Base-by-base conservation (phyloP, 2,329 filamentous ascomycete species). In the Colletotrichum sp. region DNA sequence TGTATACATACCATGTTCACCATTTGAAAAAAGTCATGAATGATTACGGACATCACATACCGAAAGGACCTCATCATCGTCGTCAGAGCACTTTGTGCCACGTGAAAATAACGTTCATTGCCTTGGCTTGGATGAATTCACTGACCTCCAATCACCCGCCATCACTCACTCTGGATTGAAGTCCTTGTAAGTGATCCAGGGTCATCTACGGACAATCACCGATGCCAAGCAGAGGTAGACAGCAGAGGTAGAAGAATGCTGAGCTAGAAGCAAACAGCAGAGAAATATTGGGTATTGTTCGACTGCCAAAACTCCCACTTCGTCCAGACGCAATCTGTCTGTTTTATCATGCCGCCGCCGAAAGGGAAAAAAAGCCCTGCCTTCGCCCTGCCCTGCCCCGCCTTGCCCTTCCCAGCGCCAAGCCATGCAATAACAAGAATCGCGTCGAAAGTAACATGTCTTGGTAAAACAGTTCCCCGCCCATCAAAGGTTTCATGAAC, bases 1-100 rank as follows among this genome's bases (percentile, higher is more conserved):
- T 74, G 64, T 74, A 74, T 62, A 73, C 74, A 71, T 77, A 75
- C 66, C 71, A 75, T 49, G 67, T 55, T 71, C 66, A 66, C 71
- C 60, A 67, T 67, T 39, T 64, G 18, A 32, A 44, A 77, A 76
- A 75, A 77, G 75, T 71, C 75, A 75, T 71, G 72, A 77, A 77
- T 77, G 75, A 76, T 73, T 71, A 77, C 72, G 75, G 66, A 75
- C 34, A 72, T 55, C 44, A 34, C 16, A 59, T 62, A 62, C 55
- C 30, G 30, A 21, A 21, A 36, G 21, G 6, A 55, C 8, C 4
- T 10, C 26, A 7, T 24, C 6, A 49, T 21, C 18, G 12, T 21
- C 18, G 21, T 21, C n/a, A 52, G 6, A 52, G 10, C 10, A 21
- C 4, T 28, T 28, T 18, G 55, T 28, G 21, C 26, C 26, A 16